Evolutionary conservation across 768 basidiomycete species (phyloP), one percentile per base, ranked within the genome.

Genomic region (Dendrothele bispora): DNA sequence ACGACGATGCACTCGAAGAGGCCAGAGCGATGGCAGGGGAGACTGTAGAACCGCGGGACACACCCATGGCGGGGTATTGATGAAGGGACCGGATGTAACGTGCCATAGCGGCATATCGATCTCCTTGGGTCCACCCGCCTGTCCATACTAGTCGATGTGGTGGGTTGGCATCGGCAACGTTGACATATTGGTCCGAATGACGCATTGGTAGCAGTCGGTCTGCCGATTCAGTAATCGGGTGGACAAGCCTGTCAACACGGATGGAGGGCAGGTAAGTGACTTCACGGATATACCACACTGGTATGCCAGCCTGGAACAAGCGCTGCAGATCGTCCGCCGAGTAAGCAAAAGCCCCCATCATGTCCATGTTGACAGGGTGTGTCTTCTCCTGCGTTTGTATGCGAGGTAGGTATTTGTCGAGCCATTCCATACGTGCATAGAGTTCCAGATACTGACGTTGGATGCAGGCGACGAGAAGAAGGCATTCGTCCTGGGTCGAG

Each of bases 221-320:
- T 7, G 10, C 8, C 10, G 37, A n/a, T 7, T 7, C 7, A 7
- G n/a, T 21, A n/a, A 38, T 10, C 8, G 37, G 37, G 7, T 10
- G 10, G 10, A 38, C 37, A 18, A 10, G n/a, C 18, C 22, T 38
- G 7, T 12, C n/a, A 17, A 34, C 18, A 20, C 8, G 20, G 10
- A 17, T 32, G 14, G 14, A 34, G 7, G 8, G 12, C 21, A 20
- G 15, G 11, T 12, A 15, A 18, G 15, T 24, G n/a, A 36, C 17
- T 18, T 14, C 12, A 15, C 44, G 44, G 15, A 46, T 17, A 32
- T 34, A n/a, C 44, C 44, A 46, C 15, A 46, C 28, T 10, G 44
- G 44, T 10, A 46, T 46, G 18, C 44, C 44, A 17, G 25, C n/a
- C 18, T 30, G 21, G 25, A 35, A 32, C 11, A 46, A 24, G 25